Evolutionary conservation across 2,329 filamentous ascomycete genomes (phyloP).

Genomic region (Ilyonectria robusta): DNA sequence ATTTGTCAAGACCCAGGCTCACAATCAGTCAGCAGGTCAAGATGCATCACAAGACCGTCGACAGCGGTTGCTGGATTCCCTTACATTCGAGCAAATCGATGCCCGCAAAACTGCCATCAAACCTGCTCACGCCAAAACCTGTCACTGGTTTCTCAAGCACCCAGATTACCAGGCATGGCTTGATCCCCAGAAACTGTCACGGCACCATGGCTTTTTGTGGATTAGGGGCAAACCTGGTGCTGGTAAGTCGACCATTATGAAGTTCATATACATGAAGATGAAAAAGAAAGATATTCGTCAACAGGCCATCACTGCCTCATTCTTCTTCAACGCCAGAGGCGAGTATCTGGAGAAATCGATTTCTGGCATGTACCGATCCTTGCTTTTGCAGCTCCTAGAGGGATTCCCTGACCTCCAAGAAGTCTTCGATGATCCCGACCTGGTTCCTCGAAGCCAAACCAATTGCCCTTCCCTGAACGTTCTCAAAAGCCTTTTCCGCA

Average conservation of each 20-base stretch:
- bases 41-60: neutral
- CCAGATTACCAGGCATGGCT: slow-evolving; percentile 28
- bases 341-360: slow-evolving; percentile 60
- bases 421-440: slow-evolving; percentile 45
- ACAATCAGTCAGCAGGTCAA: neutral
- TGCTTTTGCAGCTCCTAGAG: slow-evolving; percentile 62
- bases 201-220: slow-evolving; percentile 58
- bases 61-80: slow-evolving; percentile 43
- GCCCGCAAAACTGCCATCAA: slow-evolving; percentile 54
- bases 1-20: no score
- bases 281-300: neutral
- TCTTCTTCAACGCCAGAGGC: slow-evolving; percentile 68
- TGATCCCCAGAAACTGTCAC: neutral
- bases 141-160: slow-evolving; percentile 32
- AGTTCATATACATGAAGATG: slow-evolving; percentile 48
- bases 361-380: slow-evolving; percentile 64
- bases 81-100: slow-evolving; percentile 57
- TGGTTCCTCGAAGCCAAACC: accelerated
- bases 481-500: no score
- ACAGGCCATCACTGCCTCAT: slow-evolving; percentile 51
- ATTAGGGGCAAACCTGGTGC: slow-evolving; percentile 62
- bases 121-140: slow-evolving; percentile 49
- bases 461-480: no score
- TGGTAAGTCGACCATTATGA: slow-evolving; percentile 65
- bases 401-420: slow-evolving; percentile 51